Evolutionary conservation across 139 green algal genomes (phyloP).

Genomic region (Asterochloris sp.): DNA sequence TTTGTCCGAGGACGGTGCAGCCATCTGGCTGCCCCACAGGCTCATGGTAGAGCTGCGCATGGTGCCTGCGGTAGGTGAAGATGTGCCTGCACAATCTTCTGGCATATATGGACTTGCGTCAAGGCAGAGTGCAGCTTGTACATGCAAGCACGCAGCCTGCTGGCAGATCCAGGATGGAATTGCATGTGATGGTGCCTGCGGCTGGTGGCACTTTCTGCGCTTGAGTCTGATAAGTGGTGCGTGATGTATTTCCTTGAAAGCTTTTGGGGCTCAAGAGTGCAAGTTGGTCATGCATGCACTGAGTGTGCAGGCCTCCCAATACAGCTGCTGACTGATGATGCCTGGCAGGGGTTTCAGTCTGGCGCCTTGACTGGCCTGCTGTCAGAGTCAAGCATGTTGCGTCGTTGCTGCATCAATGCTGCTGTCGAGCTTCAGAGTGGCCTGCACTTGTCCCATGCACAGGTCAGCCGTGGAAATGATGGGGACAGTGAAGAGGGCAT

Average conservation of each 20-base stretch:
- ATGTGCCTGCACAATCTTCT: background rate
- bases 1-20: constrained; percentile 1
- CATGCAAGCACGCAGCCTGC: too few species aligned
- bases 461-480: constrained; percentile 8
- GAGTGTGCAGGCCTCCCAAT: background rate
- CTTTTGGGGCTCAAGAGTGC: background rate
- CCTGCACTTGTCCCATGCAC: background rate
- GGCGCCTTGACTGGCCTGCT: background rate
- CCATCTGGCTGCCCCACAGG: constrained; percentile 24
- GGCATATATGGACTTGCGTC: background rate
- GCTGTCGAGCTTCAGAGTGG: background rate
- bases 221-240: background rate
- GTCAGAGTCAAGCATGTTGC: too few species aligned
- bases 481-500: constrained; percentile 16
- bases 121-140: background rate
- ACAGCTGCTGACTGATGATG: background rate
- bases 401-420: too few species aligned
- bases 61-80: constrained; percentile 7
- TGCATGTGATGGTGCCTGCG: background rate
- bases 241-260: background rate
- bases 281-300: background rate
- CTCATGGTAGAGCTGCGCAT: constrained; percentile 24
- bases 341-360: background rate
- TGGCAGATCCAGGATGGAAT: background rate
- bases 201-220: background rate